phyloP scores from a whole-genome alignment of 2,329 filamentous ascomycete species.

The Colletotrichum gloeosporioides region DNA sequence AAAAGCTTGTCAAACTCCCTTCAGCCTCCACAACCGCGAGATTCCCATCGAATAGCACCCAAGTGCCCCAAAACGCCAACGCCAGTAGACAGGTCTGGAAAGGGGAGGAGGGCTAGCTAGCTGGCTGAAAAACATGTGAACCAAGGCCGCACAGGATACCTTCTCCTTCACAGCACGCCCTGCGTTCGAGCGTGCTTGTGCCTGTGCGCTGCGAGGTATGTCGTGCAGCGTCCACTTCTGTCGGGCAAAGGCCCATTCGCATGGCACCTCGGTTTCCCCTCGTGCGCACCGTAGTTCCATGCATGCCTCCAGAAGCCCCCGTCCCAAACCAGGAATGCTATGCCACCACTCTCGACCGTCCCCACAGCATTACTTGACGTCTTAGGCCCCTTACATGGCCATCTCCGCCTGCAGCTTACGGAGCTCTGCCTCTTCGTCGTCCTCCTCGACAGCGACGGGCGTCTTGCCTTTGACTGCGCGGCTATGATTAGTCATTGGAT shows the following conservation, averaged over 20 bases:
- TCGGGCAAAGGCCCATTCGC: background rate
- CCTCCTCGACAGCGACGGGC: slow-evolving; percentile 63
- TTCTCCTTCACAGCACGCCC: background rate
- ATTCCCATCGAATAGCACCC: slow-evolving; percentile 14
- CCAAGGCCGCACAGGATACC: background rate
- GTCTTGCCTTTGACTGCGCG: slow-evolving; percentile 57
- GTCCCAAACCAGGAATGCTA: slow-evolving; percentile 22
- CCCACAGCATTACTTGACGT: background rate
- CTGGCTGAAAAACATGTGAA: slow-evolving; percentile 1
- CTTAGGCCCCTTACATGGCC: slow-evolving; percentile 73
- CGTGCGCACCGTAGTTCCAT: background rate
- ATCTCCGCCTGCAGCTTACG: slow-evolving; percentile 94
- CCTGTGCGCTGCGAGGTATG: background rate
- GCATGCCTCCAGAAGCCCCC: background rate
- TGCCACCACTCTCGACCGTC: slow-evolving; percentile 6
- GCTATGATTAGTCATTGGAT: background rate
- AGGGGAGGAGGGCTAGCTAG: background rate
- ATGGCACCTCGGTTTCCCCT: background rate
- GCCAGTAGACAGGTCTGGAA: slow-evolving; percentile 14
- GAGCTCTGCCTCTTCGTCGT: slow-evolving; percentile 95
- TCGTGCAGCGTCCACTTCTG: slow-evolving; percentile 3
- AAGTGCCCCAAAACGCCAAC: slow-evolving; percentile 23
- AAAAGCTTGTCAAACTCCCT: slow-evolving; percentile 22
- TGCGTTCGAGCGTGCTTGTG: background rate
- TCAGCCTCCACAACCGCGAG: slow-evolving; percentile 16